Conservation (phyloP, 305 asterid species). For the Caryopteris hybrid region DNA sequence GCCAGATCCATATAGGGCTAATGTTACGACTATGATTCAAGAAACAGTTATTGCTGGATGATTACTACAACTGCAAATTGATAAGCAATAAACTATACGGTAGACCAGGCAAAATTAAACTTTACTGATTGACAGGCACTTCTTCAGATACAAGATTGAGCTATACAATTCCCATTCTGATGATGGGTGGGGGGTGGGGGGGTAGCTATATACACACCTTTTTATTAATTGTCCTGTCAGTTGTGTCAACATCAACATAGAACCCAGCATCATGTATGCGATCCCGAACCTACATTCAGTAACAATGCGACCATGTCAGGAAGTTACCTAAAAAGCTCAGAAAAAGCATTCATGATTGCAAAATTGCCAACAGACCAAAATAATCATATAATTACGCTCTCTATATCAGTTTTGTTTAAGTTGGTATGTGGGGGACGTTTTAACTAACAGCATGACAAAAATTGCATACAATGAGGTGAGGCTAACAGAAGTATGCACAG, state of each 20-base stretch:
- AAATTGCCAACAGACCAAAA: not conserved
- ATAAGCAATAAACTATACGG: constrained; percentile 12
- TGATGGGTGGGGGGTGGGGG: not conserved
- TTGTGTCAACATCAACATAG: constrained; percentile 78
- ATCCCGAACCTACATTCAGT: constrained; percentile 54
- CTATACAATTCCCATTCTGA: constrained; percentile 3
- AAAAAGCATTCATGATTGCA: not conserved
- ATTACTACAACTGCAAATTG: not conserved
- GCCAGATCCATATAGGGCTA: not conserved
- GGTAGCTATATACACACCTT: constrained; percentile 44
- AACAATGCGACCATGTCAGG: constrained; percentile 18
- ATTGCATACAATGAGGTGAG: not conserved
- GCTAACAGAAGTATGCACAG: not conserved
- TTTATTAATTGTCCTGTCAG: constrained; percentile 86
- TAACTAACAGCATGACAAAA: not conserved
- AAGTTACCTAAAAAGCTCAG: not conserved
- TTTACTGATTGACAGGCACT: constrained; percentile 1
- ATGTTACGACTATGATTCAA: not conserved
- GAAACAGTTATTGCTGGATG: not conserved
- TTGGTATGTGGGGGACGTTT: not conserved
- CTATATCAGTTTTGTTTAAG: not conserved
- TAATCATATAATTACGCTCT: not conserved
- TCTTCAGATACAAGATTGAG: not conserved
- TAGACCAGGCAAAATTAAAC: not conserved
- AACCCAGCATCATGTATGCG: constrained; percentile 77